These are phyloP conservation scores for Petunia axillaris DNA, from an alignment of 257 asterid genomes.

Conservation along the genomic window DNA sequence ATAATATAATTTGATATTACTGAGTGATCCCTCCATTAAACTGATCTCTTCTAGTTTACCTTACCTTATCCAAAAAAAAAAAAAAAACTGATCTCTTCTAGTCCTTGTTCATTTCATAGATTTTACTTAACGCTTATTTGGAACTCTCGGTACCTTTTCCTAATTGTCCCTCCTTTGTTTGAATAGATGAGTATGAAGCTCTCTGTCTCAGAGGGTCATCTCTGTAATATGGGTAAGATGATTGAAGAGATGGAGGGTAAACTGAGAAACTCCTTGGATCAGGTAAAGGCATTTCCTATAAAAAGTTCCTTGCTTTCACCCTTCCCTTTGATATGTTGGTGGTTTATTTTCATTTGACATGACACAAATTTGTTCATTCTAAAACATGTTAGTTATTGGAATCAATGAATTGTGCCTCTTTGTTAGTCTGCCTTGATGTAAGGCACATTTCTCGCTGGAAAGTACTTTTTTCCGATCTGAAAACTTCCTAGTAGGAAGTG, in stretches of 20 bases:
- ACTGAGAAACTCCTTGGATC: conserved; percentile 92
- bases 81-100: not conserved
- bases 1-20: not conserved
- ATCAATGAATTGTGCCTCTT: not conserved
- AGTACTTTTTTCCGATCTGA: no score
- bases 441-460: not conserved
- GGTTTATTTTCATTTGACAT: not conserved
- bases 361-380: not conserved
- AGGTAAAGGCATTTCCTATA: conserved; percentile 49
- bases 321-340: not conserved
- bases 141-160: not conserved
- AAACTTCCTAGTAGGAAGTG: no score
- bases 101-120: conserved; percentile 15
- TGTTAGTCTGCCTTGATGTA: not conserved
- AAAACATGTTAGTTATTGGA: not conserved
- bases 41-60: not conserved
- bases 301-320: not conserved
- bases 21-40: not conserved
- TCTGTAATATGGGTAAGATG: conserved; percentile 97
- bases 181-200: conserved; percentile 85
- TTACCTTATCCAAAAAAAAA: no score
- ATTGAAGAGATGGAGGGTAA: conserved; percentile 98
- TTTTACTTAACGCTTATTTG: not conserved
- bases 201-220: conserved; percentile 83
- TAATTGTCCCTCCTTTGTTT: conserved; percentile 23